Percentiles rank a stretch among this genome's conserved stretches.
Conservation (phyloP, 2,329 filamentous ascomycete species). For the Calycina herbarum region DNA sequence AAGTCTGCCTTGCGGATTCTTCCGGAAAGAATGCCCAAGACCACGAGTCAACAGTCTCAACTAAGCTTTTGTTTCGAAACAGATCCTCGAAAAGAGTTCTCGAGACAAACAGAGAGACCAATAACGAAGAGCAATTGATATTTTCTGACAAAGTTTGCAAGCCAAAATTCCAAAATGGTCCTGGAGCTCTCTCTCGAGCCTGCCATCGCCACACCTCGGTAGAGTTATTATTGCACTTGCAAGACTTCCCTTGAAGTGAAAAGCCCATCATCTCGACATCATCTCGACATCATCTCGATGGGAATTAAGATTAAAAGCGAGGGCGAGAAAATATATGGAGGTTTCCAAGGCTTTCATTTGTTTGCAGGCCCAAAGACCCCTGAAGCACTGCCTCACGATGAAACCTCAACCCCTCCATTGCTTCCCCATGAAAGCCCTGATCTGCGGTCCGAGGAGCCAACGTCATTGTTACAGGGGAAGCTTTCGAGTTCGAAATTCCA, state of each 20-base stretch:
- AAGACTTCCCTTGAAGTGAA: background rate
- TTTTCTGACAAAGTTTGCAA: background rate
- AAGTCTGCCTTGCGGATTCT: background rate
- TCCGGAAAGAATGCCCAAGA: background rate
- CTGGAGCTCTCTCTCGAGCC: background rate
- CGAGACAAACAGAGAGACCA: background rate
- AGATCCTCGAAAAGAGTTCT: background rate
- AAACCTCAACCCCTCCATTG: background rate
- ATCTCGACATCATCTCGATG: background rate
- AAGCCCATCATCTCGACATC: background rate
- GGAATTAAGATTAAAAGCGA: background rate
- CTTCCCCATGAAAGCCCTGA: background rate
- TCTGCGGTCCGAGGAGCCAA: background rate
- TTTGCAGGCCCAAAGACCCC: background rate
- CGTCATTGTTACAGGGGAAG: constrained; percentile 4
- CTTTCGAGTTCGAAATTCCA: background rate
- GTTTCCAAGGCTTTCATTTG: background rate
- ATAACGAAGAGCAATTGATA: background rate
- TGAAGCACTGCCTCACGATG: background rate
- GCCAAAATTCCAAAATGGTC: background rate
- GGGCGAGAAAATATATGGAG: background rate
- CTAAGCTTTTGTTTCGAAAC: background rate
- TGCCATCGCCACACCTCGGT: background rate
- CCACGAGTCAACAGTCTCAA: background rate
- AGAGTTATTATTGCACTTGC: background rate